Evolutionary conservation across 2,329 filamentous ascomycete genomes (phyloP).

Genomic region (Microthyrium microscopicum): DNA sequence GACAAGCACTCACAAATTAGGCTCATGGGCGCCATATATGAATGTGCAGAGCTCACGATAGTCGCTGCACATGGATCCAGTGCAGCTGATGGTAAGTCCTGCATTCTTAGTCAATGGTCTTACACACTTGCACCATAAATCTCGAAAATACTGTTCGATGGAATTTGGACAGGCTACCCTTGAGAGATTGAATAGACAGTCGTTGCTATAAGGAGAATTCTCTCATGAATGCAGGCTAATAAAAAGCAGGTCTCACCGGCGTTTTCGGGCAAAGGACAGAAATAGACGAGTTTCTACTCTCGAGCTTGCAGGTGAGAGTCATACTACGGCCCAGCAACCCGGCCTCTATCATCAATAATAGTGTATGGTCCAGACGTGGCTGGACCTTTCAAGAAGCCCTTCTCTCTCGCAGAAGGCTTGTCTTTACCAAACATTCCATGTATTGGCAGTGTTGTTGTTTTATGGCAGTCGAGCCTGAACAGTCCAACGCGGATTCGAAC

Average conservation of each 20-base stretch:
- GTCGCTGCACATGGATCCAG: slow-evolving; percentile 10
- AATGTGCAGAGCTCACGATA: slow-evolving; percentile 12
- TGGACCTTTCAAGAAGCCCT: slow-evolving; percentile 10
- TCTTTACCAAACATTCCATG: slow-evolving; percentile 7
- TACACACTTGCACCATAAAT: too few relatives aligned
- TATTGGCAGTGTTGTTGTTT: slow-evolving; percentile 9
- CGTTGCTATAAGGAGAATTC: background rate
- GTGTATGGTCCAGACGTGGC: slow-evolving; percentile 4
- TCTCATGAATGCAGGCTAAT: background rate
- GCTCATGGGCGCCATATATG: slow-evolving; percentile 15
- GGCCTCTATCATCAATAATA: background rate
- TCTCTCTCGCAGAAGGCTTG: slow-evolving; percentile 6
- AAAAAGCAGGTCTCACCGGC: background rate
- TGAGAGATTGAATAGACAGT: too few relatives aligned
- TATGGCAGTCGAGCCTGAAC: too few relatives aligned
- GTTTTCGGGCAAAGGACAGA: too few relatives aligned
- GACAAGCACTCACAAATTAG: slow-evolving; percentile 10
- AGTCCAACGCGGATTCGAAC: too few relatives aligned
- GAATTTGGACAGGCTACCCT: too few relatives aligned
- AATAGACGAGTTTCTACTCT: too few relatives aligned
- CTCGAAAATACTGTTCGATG: too few relatives aligned
- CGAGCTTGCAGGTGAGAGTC: too few relatives aligned
- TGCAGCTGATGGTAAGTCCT: slow-evolving; percentile 11
- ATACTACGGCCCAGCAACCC: too few relatives aligned
- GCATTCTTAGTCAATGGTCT: too few relatives aligned